Evolutionary conservation across 352 stramenopile species (phyloP).

Genomic region (Globisporangium spinosum): DNA sequence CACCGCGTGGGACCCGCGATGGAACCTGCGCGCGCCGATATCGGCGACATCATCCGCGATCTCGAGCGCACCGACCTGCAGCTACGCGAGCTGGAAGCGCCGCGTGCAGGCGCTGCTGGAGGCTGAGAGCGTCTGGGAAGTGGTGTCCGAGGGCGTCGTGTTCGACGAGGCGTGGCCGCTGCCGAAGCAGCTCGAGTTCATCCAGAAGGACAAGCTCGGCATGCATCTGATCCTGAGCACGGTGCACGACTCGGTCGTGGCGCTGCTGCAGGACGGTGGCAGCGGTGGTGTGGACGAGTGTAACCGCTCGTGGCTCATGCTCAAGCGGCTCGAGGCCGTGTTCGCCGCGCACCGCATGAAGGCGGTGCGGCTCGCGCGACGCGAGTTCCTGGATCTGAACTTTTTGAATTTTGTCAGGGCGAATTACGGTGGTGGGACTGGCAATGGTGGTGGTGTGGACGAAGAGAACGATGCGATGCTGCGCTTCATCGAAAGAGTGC

Average conservation of each 20-base stretch:
- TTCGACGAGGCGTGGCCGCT: constrained; percentile 15
- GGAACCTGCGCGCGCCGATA: constrained; percentile 7
- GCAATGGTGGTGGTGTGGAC: not conserved
- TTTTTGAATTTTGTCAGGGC: constrained; percentile 3
- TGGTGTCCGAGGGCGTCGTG: constrained; percentile 11
- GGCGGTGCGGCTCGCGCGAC: constrained; percentile 3
- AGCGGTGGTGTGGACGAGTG: not conserved
- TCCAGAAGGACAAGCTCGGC: constrained; percentile 14
- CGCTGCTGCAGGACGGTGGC: not conserved
- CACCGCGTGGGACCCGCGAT: constrained; percentile 3
- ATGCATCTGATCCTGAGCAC: constrained; percentile 7
- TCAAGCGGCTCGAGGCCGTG: constrained; percentile 2
- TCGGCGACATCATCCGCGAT: not conserved
- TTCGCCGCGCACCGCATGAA: constrained; percentile 12
- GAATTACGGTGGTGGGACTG: too few species aligned
- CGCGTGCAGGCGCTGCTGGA: constrained; percentile 15
- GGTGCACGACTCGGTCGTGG: constrained; percentile 7
- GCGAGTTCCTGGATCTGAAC: constrained; percentile 8
- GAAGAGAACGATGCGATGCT: constrained; percentile 10
- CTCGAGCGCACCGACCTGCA: not conserved
- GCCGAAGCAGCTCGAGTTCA: constrained; percentile 17
- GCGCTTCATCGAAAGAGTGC: constrained; percentile 7
- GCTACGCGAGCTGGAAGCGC: constrained; percentile 12
- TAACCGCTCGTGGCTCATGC: constrained; percentile 14
- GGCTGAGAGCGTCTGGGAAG: constrained; percentile 15